These are phyloP conservation scores for Solanum rostratum DNA, from an alignment of 257 asterid species.

Conservation along the genomic window DNA sequence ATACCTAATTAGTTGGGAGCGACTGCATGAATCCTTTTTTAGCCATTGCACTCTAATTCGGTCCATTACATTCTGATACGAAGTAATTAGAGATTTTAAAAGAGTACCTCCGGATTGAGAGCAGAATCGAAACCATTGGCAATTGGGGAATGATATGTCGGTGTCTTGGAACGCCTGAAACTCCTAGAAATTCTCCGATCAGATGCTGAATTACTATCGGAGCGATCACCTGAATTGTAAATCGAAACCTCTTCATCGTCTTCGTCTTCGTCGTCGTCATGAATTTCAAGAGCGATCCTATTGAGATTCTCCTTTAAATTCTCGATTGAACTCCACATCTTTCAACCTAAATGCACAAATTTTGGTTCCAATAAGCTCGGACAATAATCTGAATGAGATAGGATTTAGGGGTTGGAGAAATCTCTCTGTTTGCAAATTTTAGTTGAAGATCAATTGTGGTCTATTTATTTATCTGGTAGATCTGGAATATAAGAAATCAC, in stretches of 20 bases:
- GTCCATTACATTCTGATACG: neutral
- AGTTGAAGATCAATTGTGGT: neutral
- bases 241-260: slow-evolving; percentile 51
- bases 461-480: neutral
- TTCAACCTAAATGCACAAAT: slow-evolving; percentile 7
- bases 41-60: neutral
- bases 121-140: slow-evolving; percentile 62
- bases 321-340: slow-evolving; percentile 96
- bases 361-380: neutral
- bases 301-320: slow-evolving; percentile 77
- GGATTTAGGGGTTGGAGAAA: neutral
- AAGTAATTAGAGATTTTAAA: neutral
- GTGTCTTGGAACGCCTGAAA: slow-evolving; percentile 39
- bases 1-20: neutral
- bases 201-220: slow-evolving; percentile 29
- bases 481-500: neutral
- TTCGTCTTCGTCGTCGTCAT: slow-evolving; percentile 40
- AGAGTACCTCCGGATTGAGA: slow-evolving; percentile 41
- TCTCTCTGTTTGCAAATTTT: neutral
- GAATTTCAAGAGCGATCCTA: slow-evolving; percentile 80
- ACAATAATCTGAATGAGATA: neutral
- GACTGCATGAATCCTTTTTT: neutral
- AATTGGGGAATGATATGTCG: slow-evolving; percentile 41
- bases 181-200: slow-evolving; percentile 52
- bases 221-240: slow-evolving; percentile 35